These are phyloP conservation scores for Cyanodermella asteris DNA, from an alignment of 2,329 filamentous ascomycete species.

Conservation along the genomic window DNA sequence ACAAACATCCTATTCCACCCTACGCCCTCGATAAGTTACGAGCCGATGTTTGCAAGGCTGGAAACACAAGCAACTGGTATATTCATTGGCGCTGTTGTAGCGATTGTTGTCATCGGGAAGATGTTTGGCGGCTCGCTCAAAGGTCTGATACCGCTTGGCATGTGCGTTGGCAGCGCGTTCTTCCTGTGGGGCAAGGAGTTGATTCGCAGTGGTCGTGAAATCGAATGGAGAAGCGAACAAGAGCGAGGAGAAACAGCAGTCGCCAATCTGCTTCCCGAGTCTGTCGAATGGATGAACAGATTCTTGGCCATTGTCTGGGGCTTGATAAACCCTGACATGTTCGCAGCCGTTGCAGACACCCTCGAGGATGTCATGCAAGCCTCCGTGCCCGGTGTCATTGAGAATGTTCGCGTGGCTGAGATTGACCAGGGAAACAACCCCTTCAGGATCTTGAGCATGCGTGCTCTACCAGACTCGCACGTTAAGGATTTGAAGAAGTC, in stretches of 20 bases:
- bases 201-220: conserved; percentile 55
- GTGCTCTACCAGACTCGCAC: conserved; percentile 63
- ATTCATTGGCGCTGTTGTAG: conserved; percentile 46
- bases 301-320: conserved; percentile 71
- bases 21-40: conserved; percentile 71
- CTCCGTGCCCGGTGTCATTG: conserved; percentile 72
- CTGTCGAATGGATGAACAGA: conserved; percentile 91
- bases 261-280: conserved; percentile 76
- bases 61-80: conserved; percentile 55
- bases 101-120: conserved; percentile 56
- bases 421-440: conserved; percentile 89
- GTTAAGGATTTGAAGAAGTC: conserved; percentile 64
- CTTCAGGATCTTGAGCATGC: conserved; percentile 65
- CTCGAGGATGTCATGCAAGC: conserved; percentile 94
- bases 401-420: conserved; percentile 85
- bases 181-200: conserved; percentile 83
- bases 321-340: conserved; percentile 87
- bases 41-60: conserved; percentile 61
- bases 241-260: conserved; percentile 66
- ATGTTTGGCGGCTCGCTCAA: conserved; percentile 58
- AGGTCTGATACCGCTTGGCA: conserved; percentile 52
- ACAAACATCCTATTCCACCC: conserved; percentile 93
- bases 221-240: conserved; percentile 78
- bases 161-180: conserved; percentile 53
- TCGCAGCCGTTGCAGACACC: conserved; percentile 75